Conservation (phyloP, 306 rosid species). For the Dalbergia oliveri region DNA sequence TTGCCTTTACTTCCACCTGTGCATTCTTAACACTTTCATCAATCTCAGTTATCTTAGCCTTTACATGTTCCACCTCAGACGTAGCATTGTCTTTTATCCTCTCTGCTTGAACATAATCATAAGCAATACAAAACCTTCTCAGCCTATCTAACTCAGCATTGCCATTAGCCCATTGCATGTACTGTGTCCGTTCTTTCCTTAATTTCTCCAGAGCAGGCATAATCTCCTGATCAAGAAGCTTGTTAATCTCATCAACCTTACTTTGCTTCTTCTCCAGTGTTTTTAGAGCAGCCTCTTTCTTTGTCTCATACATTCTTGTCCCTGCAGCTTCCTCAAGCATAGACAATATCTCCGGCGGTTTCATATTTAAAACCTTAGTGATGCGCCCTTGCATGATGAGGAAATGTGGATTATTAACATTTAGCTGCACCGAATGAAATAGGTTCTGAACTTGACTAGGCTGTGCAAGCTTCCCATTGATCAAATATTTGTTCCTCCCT, state of each 20-base stretch:
- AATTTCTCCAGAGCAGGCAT: slow-evolving; percentile 96
- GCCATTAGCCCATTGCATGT: slow-evolving; percentile 99
- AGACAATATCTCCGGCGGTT: slow-evolving; percentile 92
- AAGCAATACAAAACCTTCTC: slow-evolving; percentile 87
- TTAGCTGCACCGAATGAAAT: slow-evolving; percentile 97
- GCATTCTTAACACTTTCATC: slow-evolving; percentile 58
- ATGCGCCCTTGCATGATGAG: slow-evolving; percentile 99
- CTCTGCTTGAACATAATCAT: slow-evolving; percentile 81
- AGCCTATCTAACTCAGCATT: slow-evolving; percentile 92
- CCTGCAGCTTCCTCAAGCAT: slow-evolving; percentile 99
- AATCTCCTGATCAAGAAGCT: slow-evolving; percentile 95
- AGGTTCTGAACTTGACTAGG: slow-evolving; percentile 98
- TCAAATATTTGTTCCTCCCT: slow-evolving; percentile 93
- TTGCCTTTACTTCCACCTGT: slow-evolving; percentile 71
- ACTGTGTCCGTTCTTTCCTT: slow-evolving; percentile 90
- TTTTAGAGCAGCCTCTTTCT: slow-evolving; percentile 96
- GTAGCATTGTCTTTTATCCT: slow-evolving; percentile 78
- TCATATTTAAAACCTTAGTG: slow-evolving; percentile 98
- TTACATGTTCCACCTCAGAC: slow-evolving; percentile 77
- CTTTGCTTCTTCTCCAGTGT: slow-evolving; percentile 99
- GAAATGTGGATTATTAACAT: slow-evolving; percentile 96
- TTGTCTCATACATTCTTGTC: slow-evolving; percentile 98
- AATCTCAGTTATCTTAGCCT: slow-evolving; percentile 71
- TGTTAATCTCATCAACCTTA: slow-evolving; percentile 96
- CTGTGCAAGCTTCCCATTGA: slow-evolving; percentile 98